These are phyloP conservation scores for Ceratobasidium sp. DNA, from an alignment of 1,284 basidiomycete genomes.

Conservation along the genomic window DNA sequence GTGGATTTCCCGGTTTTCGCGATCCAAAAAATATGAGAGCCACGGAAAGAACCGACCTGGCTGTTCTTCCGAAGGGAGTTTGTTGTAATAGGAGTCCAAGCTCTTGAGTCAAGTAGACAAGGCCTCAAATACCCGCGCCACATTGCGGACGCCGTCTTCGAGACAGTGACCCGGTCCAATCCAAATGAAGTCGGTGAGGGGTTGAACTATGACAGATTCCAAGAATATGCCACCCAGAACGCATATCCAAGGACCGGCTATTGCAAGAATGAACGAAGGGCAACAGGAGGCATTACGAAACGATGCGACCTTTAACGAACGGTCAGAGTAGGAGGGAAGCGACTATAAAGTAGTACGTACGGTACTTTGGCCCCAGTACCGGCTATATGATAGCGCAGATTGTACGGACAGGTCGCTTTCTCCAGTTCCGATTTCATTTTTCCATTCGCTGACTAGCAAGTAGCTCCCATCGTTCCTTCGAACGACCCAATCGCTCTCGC, in stretches of 20 bases:
- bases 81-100: slow-evolving; percentile 11
- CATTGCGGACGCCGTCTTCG: neutral
- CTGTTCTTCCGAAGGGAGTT: slow-evolving; percentile 20
- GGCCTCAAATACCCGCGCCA: slow-evolving; percentile 8
- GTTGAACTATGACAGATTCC: slow-evolving; percentile 46
- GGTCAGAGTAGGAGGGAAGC: neutral
- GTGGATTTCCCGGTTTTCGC: neutral
- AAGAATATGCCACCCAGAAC: slow-evolving; percentile 47
- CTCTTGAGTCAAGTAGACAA: slow-evolving; percentile 6
- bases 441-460: too few relatives aligned
- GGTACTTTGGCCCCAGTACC: too few relatives aligned
- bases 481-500: too few relatives aligned
- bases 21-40: neutral
- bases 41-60: slow-evolving; percentile 16
- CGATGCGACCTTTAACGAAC: neutral
- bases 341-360: neutral
- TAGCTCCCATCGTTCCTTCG: too few relatives aligned
- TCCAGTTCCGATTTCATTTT: slow-evolving; percentile 34
- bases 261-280: slow-evolving; percentile 47
- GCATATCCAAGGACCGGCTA: slow-evolving; percentile 46
- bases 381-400: slow-evolving; percentile 10
- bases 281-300: slow-evolving; percentile 46
- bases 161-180: neutral
- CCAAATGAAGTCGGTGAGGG: slow-evolving; percentile 43
- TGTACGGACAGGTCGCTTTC: slow-evolving; percentile 23